These are phyloP conservation scores for Cytospora schulzeri DNA, from an alignment of 2,329 filamentous ascomycete species.

Conservation along the genomic window DNA sequence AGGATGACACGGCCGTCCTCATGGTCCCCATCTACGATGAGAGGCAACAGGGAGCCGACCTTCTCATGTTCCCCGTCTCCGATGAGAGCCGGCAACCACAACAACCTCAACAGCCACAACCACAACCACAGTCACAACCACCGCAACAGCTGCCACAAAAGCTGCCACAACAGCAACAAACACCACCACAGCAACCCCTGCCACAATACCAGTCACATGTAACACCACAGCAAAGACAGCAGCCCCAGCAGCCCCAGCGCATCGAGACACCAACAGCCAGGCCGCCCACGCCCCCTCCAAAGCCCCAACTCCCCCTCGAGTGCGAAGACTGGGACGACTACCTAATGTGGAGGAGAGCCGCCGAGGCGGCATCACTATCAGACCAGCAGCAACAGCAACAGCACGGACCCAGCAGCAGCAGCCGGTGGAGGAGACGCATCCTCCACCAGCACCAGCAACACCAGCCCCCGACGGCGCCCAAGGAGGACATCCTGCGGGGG, in stretches of 20 bases:
- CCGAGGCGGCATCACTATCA: conserved; percentile 9
- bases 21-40: conserved; percentile 27
- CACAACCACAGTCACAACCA: neutral
- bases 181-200: neutral
- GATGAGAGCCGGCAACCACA: neutral
- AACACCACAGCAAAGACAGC: neutral
- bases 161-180: neutral
- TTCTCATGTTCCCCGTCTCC: conserved; percentile 23
- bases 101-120: neutral
- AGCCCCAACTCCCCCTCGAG: conserved; percentile 18
- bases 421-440: neutral
- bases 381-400: neutral
- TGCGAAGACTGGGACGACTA: conserved; percentile 27
- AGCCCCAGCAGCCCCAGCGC: neutral
- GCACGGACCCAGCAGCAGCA: neutral
- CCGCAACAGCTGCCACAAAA: neutral
- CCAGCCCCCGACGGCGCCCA: conserved; percentile 13
- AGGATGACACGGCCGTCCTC: conserved; percentile 19
- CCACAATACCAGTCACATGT: neutral
- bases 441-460: conserved; percentile 8
- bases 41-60: conserved; percentile 25
- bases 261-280: conserved; percentile 5
- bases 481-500: conserved; percentile 20
- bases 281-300: conserved; percentile 25
- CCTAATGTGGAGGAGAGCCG: conserved; percentile 20